Evolutionary conservation across 1,284 basidiomycete species (phyloP), one percentile per base, ranked within the genome.

Genomic region (Macrocystidia cucumis): DNA sequence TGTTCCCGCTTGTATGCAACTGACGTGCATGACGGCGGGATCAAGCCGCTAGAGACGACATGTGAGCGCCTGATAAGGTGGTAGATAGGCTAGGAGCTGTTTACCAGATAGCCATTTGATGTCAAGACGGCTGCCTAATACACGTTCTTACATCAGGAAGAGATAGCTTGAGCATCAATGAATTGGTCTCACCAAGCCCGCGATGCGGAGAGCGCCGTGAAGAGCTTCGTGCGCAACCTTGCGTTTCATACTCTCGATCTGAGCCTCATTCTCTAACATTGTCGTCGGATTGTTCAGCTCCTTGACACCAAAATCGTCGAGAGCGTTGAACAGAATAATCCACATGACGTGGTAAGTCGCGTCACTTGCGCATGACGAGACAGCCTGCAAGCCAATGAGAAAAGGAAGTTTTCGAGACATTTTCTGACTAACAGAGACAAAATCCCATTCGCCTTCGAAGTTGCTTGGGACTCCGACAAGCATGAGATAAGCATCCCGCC

Each of bases 311-410:
- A 75, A 89, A 47, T 93, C 89, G 45, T 89, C 82, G 40, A 93
- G 54, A 4, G 85, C 85, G 46, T 70, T 77, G 59, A 82, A 86
- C 4, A 87, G 56, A 35, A 78, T 74, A 42, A 87, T 78, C 82
- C 91, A 95, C 73, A 92, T 80, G 46, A 87, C 76, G 59, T 96
- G 91, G 53, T 88, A 92, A 25, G 83, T 86, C 30, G 89, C 83
- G 55, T 96, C 91, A 48, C 82, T 87, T 12, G 84, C 79, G 48
- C 87, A 86, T 66, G 60, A 61, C 22, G 63, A 63, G 8, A 65
- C 59, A 18, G 57, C 60, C 65, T 69, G 42, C 40, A 38, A 28
- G 23, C 24, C 25, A 30, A 30, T 9, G 19, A 30, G 11, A 12
- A 30, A 18, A 37, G 31, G 31, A 44, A 29, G 22, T 39, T 28